These are phyloP conservation scores for Vishniacozyma victoriae DNA, from an alignment of 768 basidiomycete species.

Conservation along the genomic window DNA sequence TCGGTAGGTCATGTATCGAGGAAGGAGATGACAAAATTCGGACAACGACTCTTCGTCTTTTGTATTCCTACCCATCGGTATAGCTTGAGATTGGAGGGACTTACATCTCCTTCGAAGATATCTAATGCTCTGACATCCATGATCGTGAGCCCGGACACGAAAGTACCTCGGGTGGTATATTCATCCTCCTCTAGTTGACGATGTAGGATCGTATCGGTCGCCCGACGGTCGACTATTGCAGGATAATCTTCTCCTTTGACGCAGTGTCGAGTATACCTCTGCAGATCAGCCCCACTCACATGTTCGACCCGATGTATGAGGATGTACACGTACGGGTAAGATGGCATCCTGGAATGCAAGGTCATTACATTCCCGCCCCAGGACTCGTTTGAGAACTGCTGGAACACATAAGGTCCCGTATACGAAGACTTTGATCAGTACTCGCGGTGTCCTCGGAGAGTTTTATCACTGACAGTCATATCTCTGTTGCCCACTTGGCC, in stretches of 20 bases:
- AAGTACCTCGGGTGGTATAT: conserved; percentile 67
- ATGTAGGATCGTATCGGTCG: conserved; percentile 54
- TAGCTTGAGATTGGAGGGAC: conserved; percentile 45
- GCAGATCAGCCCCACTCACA: conserved; percentile 1
- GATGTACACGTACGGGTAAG: conserved; percentile 55
- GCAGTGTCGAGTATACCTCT: conserved; percentile 77
- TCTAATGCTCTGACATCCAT: conserved; percentile 67
- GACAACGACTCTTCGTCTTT: conserved; percentile 54
- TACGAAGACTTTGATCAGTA: conserved; percentile 55
- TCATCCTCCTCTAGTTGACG: no score
- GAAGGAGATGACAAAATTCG: conserved; percentile 53
- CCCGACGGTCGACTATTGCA: conserved; percentile 62
- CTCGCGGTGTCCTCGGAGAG: background rate
- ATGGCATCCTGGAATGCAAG: conserved; percentile 69
- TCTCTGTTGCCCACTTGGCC: no score
- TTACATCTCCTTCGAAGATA: conserved; percentile 68
- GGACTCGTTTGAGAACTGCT: conserved; percentile 68
- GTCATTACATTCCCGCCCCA: conserved; percentile 61
- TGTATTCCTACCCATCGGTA: conserved; percentile 61
- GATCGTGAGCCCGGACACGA: conserved; percentile 66
- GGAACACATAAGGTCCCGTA: conserved; percentile 91
- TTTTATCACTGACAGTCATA: conserved; percentile 10
- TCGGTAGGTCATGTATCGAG: conserved; percentile 4
- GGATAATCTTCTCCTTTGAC: conserved; percentile 78
- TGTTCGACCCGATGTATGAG: background rate